Evolutionary conservation across 805 yeast genomes (phyloP), one percentile per base, ranked within the genome.

Genomic region (Teunomyces funiuensis): DNA sequence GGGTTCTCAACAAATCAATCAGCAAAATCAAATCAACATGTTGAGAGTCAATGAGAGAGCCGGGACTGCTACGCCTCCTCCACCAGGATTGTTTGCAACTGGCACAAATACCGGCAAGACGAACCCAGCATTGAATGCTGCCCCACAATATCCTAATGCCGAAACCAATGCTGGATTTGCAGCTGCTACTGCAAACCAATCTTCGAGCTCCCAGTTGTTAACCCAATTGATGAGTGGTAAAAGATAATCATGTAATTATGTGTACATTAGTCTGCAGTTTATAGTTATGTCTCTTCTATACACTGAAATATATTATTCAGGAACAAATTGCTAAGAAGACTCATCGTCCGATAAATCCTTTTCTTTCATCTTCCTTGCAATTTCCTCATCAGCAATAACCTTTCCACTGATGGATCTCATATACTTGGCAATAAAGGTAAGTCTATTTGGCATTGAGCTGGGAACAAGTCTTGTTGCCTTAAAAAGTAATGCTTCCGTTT

Each of bases 141-240:
- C 20, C 17, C 48, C 43, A 26, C 37, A 29, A 10, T 27, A 20
- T 11, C 22, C 23, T 16, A 37, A 29, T 34, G 4, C 34, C 9
- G 34, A 31, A 7, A 31, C 41, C 51, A 46, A 45, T 44, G 9
- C 42, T 10, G 45, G 39, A 5, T 53, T 41, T 27, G 49, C 50
- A 37, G 50, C 50, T 16, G 40, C 46, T 16, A 44, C 47, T 10
- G 54, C 47, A 6, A 52, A 49, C 38, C 63, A 61, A 5, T 77
- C 80, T 19, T 80, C 85, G 37, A 83, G 90, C 45, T 82, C 88
- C 29, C 96, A 88, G 57, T 73, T 89, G 55, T 73, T 89, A 53
- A 87, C 81, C 43, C 97, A 88, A 61, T 71, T 89, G 57, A 83
- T 89, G 82, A 83, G 83, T 52, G 95, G 95, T 20, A 86, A 84